Evolutionary conservation across 441 rosid genomes (phyloP).

Genomic region (Erysimum pusillum): DNA sequence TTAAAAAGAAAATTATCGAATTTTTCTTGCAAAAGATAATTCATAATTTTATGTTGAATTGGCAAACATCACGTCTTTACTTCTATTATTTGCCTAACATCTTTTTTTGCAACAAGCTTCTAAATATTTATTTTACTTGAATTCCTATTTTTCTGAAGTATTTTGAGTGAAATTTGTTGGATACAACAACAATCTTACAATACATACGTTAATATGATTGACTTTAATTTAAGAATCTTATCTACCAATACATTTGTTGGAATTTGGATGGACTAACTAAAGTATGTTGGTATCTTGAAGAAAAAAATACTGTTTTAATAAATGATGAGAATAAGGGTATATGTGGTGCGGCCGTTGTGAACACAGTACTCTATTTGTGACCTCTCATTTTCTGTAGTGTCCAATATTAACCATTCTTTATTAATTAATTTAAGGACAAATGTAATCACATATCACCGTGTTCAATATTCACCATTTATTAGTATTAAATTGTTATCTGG

Average conservation of each 20-base stretch:
- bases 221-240: background rate
- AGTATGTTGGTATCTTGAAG: constrained; percentile 3
- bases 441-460: too few species aligned
- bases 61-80: background rate
- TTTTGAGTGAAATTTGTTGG: background rate
- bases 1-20: too few species aligned
- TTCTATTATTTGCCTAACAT: background rate
- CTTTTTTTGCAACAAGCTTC: background rate
- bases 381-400: constrained; percentile 25
- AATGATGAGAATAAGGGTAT: constrained; percentile 8
- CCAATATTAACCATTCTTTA: constrained; percentile 23
- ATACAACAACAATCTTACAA: background rate
- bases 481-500: constrained; percentile 1
- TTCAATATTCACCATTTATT: background rate
- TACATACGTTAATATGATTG: background rate
- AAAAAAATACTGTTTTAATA: background rate
- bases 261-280: too few species aligned
- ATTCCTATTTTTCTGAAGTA: background rate
- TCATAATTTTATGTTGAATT: background rate
- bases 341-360: constrained; percentile 40
- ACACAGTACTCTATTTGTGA: constrained; percentile 30
- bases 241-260: background rate
- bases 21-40: too few species aligned
- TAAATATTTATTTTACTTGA: background rate
- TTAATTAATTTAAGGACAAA: background rate